A percentile compares a stretch with the other conserved stretches of the same genome.
Evolutionary conservation across 2,329 filamentous ascomycete species (phyloP).

Genomic region (Waltergamsia citrina): DNA sequence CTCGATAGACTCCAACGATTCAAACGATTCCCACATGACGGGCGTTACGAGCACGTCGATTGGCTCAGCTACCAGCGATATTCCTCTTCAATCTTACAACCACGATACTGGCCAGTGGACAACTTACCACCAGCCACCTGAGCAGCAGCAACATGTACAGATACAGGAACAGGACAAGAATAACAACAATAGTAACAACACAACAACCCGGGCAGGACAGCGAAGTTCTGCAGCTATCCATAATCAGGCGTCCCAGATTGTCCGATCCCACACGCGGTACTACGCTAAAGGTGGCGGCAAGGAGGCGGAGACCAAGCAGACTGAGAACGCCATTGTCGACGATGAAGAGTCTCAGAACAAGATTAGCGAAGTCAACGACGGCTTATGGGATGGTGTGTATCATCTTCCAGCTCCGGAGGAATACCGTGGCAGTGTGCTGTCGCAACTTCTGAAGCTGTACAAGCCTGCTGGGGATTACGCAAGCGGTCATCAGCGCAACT

Average conservation of each 20-base stretch:
- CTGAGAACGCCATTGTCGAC: neutral
- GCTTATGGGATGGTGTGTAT: slow-evolving; percentile 29
- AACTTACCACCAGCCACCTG: neutral
- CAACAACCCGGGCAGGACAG: too few relatives aligned
- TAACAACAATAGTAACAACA: neutral
- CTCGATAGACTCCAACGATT: neutral
- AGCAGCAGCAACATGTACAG: neutral
- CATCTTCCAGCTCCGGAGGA: slow-evolving; percentile 28
- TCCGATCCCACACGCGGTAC: slow-evolving; percentile 28
- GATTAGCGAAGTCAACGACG: slow-evolving; percentile 25
- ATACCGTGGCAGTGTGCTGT: slow-evolving; percentile 34
- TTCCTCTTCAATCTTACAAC: neutral
- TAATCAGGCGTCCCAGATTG: slow-evolving; percentile 30
- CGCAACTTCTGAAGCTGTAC: slow-evolving; percentile 36
- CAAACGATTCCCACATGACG: neutral
- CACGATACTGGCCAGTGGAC: neutral
- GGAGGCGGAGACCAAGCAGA: slow-evolving; percentile 2
- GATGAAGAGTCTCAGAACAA: neutral
- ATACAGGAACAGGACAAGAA: neutral
- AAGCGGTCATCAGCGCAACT: slow-evolving; percentile 1
- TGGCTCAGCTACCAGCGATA: neutral
- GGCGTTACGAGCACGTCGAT: neutral
- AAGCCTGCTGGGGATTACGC: slow-evolving; percentile 9
- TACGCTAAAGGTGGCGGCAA: slow-evolving; percentile 7
- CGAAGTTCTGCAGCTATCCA: slow-evolving; percentile 4